Conservation (phyloP, 768 basidiomycete species). For the Trametes coccinea region DNA sequence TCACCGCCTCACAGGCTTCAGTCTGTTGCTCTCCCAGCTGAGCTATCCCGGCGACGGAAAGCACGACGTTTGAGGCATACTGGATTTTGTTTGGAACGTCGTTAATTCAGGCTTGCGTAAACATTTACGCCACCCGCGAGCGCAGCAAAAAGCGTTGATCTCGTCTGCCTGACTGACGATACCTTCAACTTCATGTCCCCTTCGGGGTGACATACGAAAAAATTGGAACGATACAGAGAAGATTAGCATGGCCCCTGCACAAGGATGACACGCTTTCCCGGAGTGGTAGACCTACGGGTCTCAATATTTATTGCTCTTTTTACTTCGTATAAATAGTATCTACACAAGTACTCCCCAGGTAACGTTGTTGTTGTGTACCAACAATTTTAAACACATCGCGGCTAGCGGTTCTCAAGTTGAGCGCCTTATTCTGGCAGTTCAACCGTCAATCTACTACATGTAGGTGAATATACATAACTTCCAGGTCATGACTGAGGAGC, state of each 20-base stretch:
- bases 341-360: too few relatives aligned
- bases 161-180: too few relatives aligned
- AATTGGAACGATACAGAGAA: conserved; percentile 99
- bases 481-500: too few relatives aligned
- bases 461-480: background rate
- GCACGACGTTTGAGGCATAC: background rate
- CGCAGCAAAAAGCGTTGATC: background rate
- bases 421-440: too few relatives aligned
- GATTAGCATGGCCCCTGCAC: conserved; percentile 99
- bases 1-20: conserved; percentile 27
- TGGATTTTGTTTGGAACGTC: background rate
- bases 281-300: conserved; percentile 69
- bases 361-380: too few relatives aligned
- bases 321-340: too few relatives aligned
- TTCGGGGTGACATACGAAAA: conserved; percentile 96
- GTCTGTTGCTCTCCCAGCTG: conserved; percentile 39
- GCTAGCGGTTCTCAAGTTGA: too few relatives aligned
- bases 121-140: background rate
- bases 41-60: conserved; percentile 32
- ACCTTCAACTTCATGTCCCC: conserved; percentile 50
- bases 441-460: background rate
- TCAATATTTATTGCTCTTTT: conserved; percentile 40
- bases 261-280: conserved; percentile 99
- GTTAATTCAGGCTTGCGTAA: too few relatives aligned
- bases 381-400: too few relatives aligned